A percentile compares a stretch with the other conserved stretches of the same genome.
Conservation (phyloP, 768 basidiomycete genomes). For the Psilocybe sp. region DNA sequence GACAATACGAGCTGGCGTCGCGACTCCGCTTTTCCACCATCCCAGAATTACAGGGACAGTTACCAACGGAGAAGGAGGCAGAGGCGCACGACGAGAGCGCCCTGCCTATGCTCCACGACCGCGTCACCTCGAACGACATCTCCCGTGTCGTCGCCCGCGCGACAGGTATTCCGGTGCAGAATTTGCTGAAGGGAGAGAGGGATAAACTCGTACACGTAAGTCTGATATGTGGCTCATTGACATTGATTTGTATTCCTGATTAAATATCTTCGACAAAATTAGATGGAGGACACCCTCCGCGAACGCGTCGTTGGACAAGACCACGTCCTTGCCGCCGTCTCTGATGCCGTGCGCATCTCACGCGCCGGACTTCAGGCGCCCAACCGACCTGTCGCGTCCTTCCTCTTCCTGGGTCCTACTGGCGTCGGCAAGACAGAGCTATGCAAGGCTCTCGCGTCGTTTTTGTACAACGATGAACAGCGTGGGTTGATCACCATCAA, state of each 20-base stretch:
- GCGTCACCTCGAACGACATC: conserved; percentile 88
- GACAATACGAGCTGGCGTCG: conserved; percentile 82
- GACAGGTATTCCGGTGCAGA: conserved; percentile 90
- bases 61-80: conserved; percentile 55
- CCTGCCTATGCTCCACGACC: conserved; percentile 73
- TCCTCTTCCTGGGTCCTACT: conserved; percentile 87
- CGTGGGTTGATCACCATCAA: conserved; percentile 88
- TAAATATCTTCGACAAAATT: not conserved
- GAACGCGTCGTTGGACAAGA: conserved; percentile 88
- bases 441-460: conserved; percentile 82
- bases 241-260: not conserved
- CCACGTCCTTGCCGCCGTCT: conserved; percentile 80
- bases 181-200: conserved; percentile 82
- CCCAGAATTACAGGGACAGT: conserved; percentile 71
- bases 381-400: conserved; percentile 87
- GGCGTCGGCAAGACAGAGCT: conserved; percentile 93
- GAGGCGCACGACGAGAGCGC: conserved; percentile 44
- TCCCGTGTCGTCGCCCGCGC: conserved; percentile 84
- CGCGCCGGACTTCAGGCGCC: conserved; percentile 88
- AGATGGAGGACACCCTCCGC: conserved; percentile 86
- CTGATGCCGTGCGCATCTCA: conserved; percentile 90
- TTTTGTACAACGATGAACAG: conserved; percentile 88
- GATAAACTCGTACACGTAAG: conserved; percentile 86
- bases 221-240: conserved; percentile 10
- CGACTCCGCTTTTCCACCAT: conserved; percentile 84